These are phyloP conservation scores for Epichloe typhina DNA, from an alignment of 2,329 filamentous ascomycete species.

Conservation along the genomic window DNA sequence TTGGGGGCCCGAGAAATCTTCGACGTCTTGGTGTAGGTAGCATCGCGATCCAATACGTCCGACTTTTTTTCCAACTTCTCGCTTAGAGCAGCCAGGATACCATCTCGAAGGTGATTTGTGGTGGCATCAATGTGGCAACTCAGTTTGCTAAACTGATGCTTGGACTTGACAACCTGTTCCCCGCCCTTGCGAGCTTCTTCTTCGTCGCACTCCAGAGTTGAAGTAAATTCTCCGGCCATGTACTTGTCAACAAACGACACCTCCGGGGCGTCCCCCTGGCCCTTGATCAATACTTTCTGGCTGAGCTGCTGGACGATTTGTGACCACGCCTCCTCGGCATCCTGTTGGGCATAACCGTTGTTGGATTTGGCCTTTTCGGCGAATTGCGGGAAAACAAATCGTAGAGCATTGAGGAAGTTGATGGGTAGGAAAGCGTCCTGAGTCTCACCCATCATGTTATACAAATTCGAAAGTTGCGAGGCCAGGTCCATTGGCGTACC, in stretches of 20 bases:
- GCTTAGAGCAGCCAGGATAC: constrained; percentile 65
- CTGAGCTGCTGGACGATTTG: constrained; percentile 80
- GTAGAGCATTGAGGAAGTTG: constrained; percentile 69
- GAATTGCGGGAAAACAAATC: constrained; percentile 78
- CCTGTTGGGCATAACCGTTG: constrained; percentile 86
- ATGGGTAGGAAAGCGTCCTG: constrained; percentile 77
- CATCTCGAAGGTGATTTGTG: constrained; percentile 84
- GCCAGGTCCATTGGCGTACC: constrained; percentile 55
- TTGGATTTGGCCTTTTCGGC: constrained; percentile 76
- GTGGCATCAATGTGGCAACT: constrained; percentile 86
- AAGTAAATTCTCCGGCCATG: constrained; percentile 71
- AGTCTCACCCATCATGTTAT: constrained; percentile 79
- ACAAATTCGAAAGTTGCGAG: constrained; percentile 65
- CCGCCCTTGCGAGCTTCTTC: constrained; percentile 59
- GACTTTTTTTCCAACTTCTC: constrained; percentile 90
- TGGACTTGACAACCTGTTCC: constrained; percentile 53
- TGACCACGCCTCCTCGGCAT: constrained; percentile 96
- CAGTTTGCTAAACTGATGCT: constrained; percentile 71
- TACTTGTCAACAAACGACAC: constrained; percentile 80
- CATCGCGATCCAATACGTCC: constrained; percentile 60
- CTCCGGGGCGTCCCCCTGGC: constrained; percentile 32
- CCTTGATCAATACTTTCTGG: constrained; percentile 59
- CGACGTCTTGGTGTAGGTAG: constrained; percentile 81
- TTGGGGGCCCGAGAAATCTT: constrained; percentile 82
- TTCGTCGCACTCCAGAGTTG: constrained; percentile 73